These are phyloP conservation scores for Mrakia gelida DNA, from an alignment of 768 basidiomycete species.

Conservation along the genomic window DNA sequence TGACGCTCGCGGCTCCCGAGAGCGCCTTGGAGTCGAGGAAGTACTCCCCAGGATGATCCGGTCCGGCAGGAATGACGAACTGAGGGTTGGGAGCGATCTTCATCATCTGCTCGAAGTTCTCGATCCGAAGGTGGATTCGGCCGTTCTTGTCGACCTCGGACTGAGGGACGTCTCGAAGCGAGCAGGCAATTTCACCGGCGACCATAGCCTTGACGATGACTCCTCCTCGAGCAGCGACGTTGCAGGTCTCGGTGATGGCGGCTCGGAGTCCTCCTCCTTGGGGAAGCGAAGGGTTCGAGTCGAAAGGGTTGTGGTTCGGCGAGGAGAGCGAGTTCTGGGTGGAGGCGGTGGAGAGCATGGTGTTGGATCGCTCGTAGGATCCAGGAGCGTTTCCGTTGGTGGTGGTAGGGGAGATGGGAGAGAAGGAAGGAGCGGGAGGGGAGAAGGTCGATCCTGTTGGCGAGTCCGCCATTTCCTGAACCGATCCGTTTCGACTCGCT, in stretches of 20 bases:
- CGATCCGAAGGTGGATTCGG: conserved; percentile 43
- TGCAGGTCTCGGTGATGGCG: conserved; percentile 46
- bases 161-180: conserved; percentile 28
- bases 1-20: conserved; percentile 32
- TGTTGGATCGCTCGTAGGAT: conserved; percentile 34
- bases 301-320: conserved; percentile 40
- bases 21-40: conserved; percentile 42
- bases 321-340: conserved; percentile 21
- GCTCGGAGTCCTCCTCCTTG: conserved; percentile 41
- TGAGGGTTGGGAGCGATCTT: conserved; percentile 49
- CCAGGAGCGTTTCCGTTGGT: conserved; percentile 13
- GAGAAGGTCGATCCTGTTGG: conserved; percentile 16
- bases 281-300: conserved; percentile 33
- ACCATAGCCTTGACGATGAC: conserved; percentile 44
- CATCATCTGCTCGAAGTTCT: conserved; percentile 45
- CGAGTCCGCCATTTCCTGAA: conserved; percentile 21
- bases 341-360: conserved; percentile 36
- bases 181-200: conserved; percentile 46
- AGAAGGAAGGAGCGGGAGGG: conserved; percentile 22
- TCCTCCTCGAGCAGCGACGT: conserved; percentile 44
- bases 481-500: conserved; percentile 19
- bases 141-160: conserved; percentile 8
- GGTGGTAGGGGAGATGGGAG: conserved; percentile 32
- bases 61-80: conserved; percentile 40
- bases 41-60: conserved; percentile 40